A percentile compares a stretch with the other conserved stretches of the same genome.
phyloP scores from a whole-genome alignment of 768 basidiomycete genomes.

The Termitomyces sp. region DNA sequence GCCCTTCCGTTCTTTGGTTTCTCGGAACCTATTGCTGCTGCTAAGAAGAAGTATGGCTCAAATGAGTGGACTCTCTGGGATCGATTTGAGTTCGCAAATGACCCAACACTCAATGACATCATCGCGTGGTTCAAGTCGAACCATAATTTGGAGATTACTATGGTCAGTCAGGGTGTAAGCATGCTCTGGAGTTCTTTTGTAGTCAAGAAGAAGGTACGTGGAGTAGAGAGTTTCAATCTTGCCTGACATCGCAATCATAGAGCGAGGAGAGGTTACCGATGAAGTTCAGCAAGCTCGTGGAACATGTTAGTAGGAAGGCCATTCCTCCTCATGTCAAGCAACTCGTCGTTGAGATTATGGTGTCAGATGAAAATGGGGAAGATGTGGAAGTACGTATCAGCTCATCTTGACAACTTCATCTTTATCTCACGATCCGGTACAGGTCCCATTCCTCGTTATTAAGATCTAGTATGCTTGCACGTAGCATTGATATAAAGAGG shows the following conservation, averaged over 20 bases:
- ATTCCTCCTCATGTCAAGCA: slow-evolving; percentile 79
- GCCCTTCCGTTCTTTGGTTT: slow-evolving; percentile 99
- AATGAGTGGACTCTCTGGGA: slow-evolving; percentile 99
- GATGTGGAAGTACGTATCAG: slow-evolving; percentile 76
- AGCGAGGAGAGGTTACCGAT: slow-evolving; percentile 83
- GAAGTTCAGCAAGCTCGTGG: slow-evolving; percentile 89
- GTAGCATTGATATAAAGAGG: slow-evolving; percentile 21
- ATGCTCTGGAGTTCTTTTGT: slow-evolving; percentile 98
- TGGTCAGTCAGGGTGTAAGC: slow-evolving; percentile 97
- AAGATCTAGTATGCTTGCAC: slow-evolving; percentile 33
- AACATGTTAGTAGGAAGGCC: slow-evolving; percentile 92
- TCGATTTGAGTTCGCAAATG: slow-evolving; percentile 86
- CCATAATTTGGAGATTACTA: slow-evolving; percentile 83
- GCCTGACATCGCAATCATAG: slow-evolving; percentile 29
- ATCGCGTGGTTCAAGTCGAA: slow-evolving; percentile 77
- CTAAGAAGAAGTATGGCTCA: slow-evolving; percentile 81
- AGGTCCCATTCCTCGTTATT: slow-evolving; percentile 85
- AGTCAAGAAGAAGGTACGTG: slow-evolving; percentile 83
- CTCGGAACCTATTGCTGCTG: slow-evolving; percentile 90
- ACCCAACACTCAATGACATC: slow-evolving; percentile 85
- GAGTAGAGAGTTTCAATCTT: background rate
- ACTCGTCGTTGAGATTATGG: slow-evolving; percentile 92
- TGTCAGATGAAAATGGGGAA: slow-evolving; percentile 84
- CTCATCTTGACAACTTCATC: background rate
- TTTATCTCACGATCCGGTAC: background rate